Base-by-base conservation (phyloP, 257 asterid genomes). In the Nicotiana knightiana region DNA sequence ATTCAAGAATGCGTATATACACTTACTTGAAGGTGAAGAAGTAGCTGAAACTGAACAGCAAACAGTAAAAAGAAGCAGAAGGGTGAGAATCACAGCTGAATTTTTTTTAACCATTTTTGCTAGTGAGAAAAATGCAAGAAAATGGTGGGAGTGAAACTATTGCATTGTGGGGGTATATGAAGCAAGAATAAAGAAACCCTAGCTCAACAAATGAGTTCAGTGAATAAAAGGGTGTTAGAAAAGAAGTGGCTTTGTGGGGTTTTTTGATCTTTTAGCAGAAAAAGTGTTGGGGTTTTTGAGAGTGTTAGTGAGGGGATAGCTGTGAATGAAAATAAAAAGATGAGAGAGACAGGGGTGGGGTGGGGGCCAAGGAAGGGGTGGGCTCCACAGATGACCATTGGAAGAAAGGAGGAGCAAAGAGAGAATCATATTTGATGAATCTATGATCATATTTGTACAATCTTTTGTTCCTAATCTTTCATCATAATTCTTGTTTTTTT, bases 21-120 rank as follows among this genome's bases (percentile, higher is more conserved):
- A 62, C 97, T 89, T 83, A 95, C 99, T 95, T 35, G 98, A 89
- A 59, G 98, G 97, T 15, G 97, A 90, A 57, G 94, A 66, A 80
- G 95, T 73, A 80, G 88, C 90, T 30, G 97, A 89, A 87, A 88
- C 90, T 37, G 92, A 89, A 66, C 64, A 87, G 18, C 86, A 92
- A 61, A 86, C 84, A 51, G 89, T 86, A 61, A 61, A 81, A 12
- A 93, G 91, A 11, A 95, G 92, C 82, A 92, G 68, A 76, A 90
- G 77, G 16, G 92, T 67, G 88, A 91, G 87, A 32, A 90, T 77
- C 84, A 93, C 86, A 81, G 86, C 85, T 11, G 84, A 33, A 39
- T 77, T 64, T 68, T 67, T 84, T 55, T 68, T 84, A 64, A 88
- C 88, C 90, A 87, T 86, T 61, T 86, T 81, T 53, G 28, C 5